phyloP scores from a whole-genome alignment of 768 basidiomycete genomes.

The Tulasnella sp. region DNA sequence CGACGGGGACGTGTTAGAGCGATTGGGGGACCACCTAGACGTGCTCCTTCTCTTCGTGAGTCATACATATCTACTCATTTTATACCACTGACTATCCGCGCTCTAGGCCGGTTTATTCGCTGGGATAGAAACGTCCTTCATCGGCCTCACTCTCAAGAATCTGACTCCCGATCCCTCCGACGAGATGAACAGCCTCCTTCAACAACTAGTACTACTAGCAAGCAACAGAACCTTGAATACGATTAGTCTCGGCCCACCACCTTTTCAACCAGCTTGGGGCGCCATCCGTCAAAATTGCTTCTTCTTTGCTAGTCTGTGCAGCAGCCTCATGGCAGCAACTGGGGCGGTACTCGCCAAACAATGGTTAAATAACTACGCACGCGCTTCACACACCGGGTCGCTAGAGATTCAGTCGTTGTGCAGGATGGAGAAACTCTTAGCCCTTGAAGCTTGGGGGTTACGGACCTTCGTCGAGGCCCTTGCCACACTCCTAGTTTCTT shows the following conservation, averaged over 20 bases:
- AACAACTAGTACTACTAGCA: too few relatives aligned
- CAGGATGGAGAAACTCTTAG: not conserved
- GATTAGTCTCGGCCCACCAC: too few relatives aligned
- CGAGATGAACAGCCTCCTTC: not conserved
- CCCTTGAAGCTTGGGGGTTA: not conserved
- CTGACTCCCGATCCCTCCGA: not conserved
- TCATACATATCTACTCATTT: too few relatives aligned
- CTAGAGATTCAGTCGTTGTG: not conserved
- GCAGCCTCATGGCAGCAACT: not conserved
- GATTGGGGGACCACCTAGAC: not conserved
- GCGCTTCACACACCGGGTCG: not conserved
- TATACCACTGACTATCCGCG: not conserved
- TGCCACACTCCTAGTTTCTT: not conserved
- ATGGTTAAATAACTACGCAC: not conserved
- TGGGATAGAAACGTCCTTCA: not conserved
- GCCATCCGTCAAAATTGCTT: too few relatives aligned
- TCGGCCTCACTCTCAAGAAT: not conserved
- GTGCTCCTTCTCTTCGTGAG: not conserved
- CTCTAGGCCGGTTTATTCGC: slow-evolving; percentile 1
- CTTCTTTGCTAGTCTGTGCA: too few relatives aligned
- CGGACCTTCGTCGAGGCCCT: not conserved
- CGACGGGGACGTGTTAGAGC: not conserved
- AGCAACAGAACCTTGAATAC: too few relatives aligned
- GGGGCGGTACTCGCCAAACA: not conserved
- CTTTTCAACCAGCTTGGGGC: too few relatives aligned